phyloP scores from a whole-genome alignment of 345 rosid genomes.

The Populus euphratica region DNA sequence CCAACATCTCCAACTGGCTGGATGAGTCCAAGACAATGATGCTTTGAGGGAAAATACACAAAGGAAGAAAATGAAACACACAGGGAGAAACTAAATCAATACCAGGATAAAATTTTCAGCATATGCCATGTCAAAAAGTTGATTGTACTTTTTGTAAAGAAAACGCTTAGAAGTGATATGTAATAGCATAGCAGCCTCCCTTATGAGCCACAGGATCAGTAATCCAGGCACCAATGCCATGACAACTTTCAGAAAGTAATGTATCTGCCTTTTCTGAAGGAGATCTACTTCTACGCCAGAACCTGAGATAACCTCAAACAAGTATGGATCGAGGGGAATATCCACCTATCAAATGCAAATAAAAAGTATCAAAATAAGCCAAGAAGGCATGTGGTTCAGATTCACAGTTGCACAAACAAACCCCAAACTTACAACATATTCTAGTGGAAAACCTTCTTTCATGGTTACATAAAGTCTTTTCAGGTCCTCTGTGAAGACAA shows the following conservation, averaged over 20 bases:
- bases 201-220: constrained; percentile 71
- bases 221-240: constrained; percentile 78
- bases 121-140: constrained; percentile 84
- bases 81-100: constrained; percentile 21
- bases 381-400: constrained; percentile 12
- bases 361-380: constrained; percentile 19
- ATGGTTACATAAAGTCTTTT: constrained; percentile 81
- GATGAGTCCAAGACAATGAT: constrained; percentile 21
- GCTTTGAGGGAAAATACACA: constrained; percentile 17
- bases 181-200: constrained; percentile 79
- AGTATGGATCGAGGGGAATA: constrained; percentile 87
- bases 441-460: constrained; percentile 95
- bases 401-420: constrained; percentile 12
- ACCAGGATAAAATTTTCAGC: constrained; percentile 94
- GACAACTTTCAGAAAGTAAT: constrained; percentile 81
- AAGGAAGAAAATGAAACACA: background rate
- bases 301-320: constrained; percentile 77
- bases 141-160: constrained; percentile 82
- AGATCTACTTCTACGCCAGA: constrained; percentile 95
- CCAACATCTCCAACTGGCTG: constrained; percentile 94
- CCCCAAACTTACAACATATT: constrained; percentile 69
- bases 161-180: constrained; percentile 72
- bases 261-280: constrained; percentile 85
- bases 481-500: constrained; percentile 91
- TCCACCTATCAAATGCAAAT: constrained; percentile 55